Evolutionary conservation across 331 rosid species (phyloP).

Genomic region (Malus hybrid): DNA sequence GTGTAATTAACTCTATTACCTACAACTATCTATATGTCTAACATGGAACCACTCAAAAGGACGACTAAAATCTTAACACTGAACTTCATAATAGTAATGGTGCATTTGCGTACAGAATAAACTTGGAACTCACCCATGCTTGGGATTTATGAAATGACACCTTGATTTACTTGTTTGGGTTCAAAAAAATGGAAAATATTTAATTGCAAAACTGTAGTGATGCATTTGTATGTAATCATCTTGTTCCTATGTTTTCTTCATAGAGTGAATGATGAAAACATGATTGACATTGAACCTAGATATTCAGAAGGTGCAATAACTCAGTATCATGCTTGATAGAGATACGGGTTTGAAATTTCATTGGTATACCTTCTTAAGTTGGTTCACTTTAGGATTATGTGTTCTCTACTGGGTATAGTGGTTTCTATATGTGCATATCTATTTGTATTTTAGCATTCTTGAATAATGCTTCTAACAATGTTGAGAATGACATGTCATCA

Average conservation of each 20-base stretch:
- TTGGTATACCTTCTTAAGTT: not conserved
- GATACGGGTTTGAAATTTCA: not conserved
- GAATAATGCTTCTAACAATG: not conserved
- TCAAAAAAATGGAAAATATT: not conserved
- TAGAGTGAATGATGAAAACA: not conserved
- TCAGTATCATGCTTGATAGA: not conserved
- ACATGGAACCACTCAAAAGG: not conserved
- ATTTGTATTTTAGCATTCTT: not conserved
- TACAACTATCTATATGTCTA: not conserved
- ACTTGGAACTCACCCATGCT: not conserved
- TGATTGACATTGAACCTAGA: not conserved
- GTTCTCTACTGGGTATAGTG: not conserved
- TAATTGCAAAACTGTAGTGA: not conserved
- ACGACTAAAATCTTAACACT: not conserved
- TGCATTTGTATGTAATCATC: not conserved
- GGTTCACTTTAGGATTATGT: not conserved
- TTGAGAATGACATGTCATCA: conserved; percentile 10
- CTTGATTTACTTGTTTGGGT: not conserved
- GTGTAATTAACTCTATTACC: not conserved
- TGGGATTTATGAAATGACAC: not conserved
- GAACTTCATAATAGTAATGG: not conserved
- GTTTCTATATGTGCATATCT: not conserved
- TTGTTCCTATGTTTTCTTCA: not conserved
- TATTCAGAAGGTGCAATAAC: not conserved
- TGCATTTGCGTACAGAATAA: not conserved